Conservation (phyloP, 768 basidiomycete species). For the Boletus tomentosulus region DNA sequence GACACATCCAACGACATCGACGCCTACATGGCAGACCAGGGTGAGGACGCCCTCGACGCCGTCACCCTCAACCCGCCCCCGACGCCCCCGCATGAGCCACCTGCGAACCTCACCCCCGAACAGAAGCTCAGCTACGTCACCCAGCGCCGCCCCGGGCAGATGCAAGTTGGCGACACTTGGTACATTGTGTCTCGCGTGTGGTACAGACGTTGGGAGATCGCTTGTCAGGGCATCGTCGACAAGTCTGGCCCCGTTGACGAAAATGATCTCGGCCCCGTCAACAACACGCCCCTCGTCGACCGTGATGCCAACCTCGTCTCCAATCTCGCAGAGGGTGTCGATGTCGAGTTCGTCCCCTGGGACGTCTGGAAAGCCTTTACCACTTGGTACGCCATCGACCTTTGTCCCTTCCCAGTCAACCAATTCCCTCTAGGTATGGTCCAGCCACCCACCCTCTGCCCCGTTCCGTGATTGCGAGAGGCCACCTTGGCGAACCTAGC, state of each 20-base stretch:
- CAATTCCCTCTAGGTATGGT: constrained; percentile 64
- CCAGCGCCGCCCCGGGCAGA: constrained; percentile 40
- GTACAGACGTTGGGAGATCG: constrained; percentile 74
- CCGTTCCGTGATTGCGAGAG: constrained; percentile 63
- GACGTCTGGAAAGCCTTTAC: constrained; percentile 66
- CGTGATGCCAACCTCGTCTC: constrained; percentile 41
- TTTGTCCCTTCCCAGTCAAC: background rate
- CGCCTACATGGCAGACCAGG: constrained; percentile 61
- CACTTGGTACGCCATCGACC: constrained; percentile 44
- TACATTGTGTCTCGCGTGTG: constrained; percentile 68
- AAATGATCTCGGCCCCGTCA: constrained; percentile 65
- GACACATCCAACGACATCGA: constrained; percentile 58
- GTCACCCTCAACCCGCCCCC: constrained; percentile 24
- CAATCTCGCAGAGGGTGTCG: constrained; percentile 53
- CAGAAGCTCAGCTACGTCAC: constrained; percentile 54
- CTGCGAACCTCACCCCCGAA: constrained; percentile 29
- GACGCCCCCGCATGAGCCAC: constrained; percentile 23
- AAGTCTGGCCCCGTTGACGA: constrained; percentile 64
- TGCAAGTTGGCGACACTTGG: constrained; percentile 73
- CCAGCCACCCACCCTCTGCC: constrained; percentile 50
- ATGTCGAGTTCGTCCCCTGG: constrained; percentile 74
- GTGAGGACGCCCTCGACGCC: constrained; percentile 30
- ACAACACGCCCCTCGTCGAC: constrained; percentile 67
- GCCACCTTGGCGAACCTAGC: constrained; percentile 43
- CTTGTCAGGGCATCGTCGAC: constrained; percentile 63